phyloP scores from a whole-genome alignment of 192 early-diverging fungal species.

The Gonapodya prolifera region DNA sequence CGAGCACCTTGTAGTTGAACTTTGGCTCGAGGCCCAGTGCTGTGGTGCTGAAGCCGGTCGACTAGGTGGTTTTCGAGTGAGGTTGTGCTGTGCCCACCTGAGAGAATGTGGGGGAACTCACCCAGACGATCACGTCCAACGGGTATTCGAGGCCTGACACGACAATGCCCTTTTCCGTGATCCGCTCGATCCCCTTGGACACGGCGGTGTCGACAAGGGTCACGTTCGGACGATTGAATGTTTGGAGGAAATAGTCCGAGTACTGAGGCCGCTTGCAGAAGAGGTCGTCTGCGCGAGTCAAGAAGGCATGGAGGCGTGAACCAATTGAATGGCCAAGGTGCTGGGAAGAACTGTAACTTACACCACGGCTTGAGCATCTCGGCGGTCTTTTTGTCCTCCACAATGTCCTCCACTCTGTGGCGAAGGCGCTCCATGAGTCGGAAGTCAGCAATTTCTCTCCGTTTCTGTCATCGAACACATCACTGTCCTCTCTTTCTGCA shows the following conservation, averaged over 20 bases:
- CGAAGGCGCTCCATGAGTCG: neutral
- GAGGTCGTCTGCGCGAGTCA: neutral
- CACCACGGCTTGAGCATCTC: conserved; percentile 4
- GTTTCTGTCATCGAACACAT: neutral
- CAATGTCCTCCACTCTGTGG: neutral
- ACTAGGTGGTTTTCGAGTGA: no score
- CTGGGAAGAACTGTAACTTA: no score
- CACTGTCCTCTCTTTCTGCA: no score
- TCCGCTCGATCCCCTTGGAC: neutral
- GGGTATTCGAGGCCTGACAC: neutral
- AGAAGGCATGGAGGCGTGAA: neutral
- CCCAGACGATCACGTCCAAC: neutral
- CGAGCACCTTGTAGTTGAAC: neutral
- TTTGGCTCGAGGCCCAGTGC: no score
- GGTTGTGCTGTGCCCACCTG: no score
- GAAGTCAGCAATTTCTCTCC: neutral
- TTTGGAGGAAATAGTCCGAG: neutral
- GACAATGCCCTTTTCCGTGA: neutral
- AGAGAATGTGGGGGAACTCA: no score
- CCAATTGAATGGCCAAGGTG: no score
- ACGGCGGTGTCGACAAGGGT: neutral
- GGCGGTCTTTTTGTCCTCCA: conserved; percentile 3
- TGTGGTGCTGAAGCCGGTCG: neutral
- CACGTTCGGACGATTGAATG: neutral
- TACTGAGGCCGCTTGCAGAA: conserved; percentile 1